Percentiles rank a stretch among this genome's conserved stretches.
phyloP scores from a whole-genome alignment of 179 eudicot genomes.

The Silene noctiflora region DNA sequence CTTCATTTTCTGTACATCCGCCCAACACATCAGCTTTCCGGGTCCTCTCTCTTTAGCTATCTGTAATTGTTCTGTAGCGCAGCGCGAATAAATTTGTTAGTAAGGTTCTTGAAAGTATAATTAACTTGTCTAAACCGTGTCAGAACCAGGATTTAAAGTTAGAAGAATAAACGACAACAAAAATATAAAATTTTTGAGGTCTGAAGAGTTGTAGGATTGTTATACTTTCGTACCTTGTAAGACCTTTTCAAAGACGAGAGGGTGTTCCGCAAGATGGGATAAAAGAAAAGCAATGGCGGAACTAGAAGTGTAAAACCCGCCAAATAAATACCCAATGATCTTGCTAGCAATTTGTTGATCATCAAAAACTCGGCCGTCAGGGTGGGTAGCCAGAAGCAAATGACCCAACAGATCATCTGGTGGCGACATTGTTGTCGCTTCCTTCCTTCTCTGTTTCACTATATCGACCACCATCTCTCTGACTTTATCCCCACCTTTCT shows the following conservation, averaged over 20 bases:
- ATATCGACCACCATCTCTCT: neutral
- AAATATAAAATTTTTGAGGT: too few species aligned
- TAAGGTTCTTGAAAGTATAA: too few species aligned
- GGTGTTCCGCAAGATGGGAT: neutral
- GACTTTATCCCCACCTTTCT: neutral
- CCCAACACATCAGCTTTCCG: slow-evolving; percentile 16
- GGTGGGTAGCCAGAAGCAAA: neutral
- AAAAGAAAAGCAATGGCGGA: neutral
- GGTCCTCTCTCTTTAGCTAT: slow-evolving; percentile 5
- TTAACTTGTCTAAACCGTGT: too few species aligned
- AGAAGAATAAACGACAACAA: too few species aligned
- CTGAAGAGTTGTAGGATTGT: too few species aligned
- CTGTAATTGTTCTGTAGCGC: slow-evolving; percentile 18
- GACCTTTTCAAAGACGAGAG: neutral
- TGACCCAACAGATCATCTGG: neutral
- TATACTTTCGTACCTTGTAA: neutral
- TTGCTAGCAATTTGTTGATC: neutral
- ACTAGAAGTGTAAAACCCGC: neutral
- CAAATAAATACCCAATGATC: slow-evolving; percentile 1
- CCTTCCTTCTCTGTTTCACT: neutral
- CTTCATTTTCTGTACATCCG: slow-evolving; percentile 19
- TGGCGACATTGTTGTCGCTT: neutral
- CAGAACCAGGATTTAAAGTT: too few species aligned
- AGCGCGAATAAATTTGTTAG: neutral
- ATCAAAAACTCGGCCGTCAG: neutral